Evolutionary conservation across 768 basidiomycete species (phyloP).

Genomic region (Boletus pseudopeckii): DNA sequence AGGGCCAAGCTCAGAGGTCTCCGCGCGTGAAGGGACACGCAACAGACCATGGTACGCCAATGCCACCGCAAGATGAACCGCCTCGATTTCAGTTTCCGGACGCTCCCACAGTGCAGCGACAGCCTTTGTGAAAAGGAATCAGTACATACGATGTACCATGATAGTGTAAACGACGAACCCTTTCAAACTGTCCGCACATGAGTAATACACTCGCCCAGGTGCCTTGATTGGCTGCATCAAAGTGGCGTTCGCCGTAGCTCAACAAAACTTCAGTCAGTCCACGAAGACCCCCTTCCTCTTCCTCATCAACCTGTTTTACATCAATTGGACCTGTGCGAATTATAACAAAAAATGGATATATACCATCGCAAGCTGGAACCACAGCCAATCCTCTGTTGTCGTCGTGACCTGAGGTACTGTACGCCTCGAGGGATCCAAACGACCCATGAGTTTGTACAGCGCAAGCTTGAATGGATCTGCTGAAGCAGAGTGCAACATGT

Average conservation of each 20-base stretch:
- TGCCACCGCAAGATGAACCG: conserved; percentile 89
- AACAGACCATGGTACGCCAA: conserved; percentile 92
- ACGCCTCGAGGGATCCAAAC: conserved; percentile 77
- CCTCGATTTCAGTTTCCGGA: conserved; percentile 84
- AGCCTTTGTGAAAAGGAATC: conserved; percentile 48
- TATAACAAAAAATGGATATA: neutral
- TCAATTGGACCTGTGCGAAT: conserved; percentile 6
- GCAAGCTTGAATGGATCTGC: conserved; percentile 96
- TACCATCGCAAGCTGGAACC: conserved; percentile 92
- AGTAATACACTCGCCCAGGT: conserved; percentile 82
- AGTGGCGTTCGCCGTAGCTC: conserved; percentile 79
- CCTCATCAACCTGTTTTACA: conserved; percentile 63
- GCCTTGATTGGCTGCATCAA: conserved; percentile 63
- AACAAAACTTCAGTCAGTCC: conserved; percentile 72
- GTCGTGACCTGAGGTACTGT: conserved; percentile 81
- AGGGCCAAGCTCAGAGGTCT: conserved; percentile 81
- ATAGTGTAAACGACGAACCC: conserved; percentile 45
- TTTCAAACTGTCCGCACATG: conserved; percentile 92
- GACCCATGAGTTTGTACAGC: conserved; percentile 92
- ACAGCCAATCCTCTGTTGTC: conserved; percentile 97
- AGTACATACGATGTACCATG: neutral
- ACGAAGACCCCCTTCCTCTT: conserved; percentile 73
- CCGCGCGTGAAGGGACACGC: conserved; percentile 74
- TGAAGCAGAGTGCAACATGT: conserved; percentile 84
- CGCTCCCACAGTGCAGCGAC: conserved; percentile 88